These are phyloP conservation scores for Fraxinus pennsylvanica DNA, from an alignment of 257 asterid species.

Conservation along the genomic window DNA sequence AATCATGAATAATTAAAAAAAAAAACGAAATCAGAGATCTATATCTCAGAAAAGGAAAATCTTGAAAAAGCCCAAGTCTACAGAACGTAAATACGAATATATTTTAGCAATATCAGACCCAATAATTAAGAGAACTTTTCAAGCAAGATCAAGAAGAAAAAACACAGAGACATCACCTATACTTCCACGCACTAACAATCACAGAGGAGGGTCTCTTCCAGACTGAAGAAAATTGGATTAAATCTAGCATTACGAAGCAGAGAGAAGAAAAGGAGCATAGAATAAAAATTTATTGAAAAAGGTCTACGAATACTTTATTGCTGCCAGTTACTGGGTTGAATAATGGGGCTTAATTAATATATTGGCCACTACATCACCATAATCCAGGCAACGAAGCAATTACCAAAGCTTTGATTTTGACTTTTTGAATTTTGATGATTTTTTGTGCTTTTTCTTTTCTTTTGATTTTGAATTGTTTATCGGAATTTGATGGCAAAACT, in stretches of 20 bases:
- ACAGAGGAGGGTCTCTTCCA: not conserved
- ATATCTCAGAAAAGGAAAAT: constrained; percentile 31
- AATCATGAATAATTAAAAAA: not conserved
- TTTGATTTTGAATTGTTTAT: not conserved
- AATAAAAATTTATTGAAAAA: not conserved
- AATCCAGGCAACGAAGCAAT: not conserved
- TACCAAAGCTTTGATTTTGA: constrained; percentile 18
- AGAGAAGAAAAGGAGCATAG: not conserved
- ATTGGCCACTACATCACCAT: not conserved
- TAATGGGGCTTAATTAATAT: constrained; percentile 22
- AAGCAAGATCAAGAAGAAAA: constrained; percentile 35
- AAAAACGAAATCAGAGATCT: constrained; percentile 30
- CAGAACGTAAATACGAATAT: constrained; percentile 11
- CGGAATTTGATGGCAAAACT: not conserved
- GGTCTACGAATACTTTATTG: constrained; percentile 25
- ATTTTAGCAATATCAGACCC: constrained; percentile 27
- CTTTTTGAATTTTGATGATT: constrained; percentile 4
- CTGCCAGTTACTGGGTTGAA: constrained; percentile 33
- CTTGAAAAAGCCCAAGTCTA: constrained; percentile 13
- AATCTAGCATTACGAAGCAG: constrained; percentile 3
- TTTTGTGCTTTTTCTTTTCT: not conserved
- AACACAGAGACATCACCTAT: not conserved
- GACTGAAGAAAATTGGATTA: not conserved
- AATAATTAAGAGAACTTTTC: constrained; percentile 17
- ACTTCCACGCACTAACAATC: not conserved